Evolutionary conservation across 179 eudicot genomes (phyloP).

Genomic region (Sideroxylon spinosum): DNA sequence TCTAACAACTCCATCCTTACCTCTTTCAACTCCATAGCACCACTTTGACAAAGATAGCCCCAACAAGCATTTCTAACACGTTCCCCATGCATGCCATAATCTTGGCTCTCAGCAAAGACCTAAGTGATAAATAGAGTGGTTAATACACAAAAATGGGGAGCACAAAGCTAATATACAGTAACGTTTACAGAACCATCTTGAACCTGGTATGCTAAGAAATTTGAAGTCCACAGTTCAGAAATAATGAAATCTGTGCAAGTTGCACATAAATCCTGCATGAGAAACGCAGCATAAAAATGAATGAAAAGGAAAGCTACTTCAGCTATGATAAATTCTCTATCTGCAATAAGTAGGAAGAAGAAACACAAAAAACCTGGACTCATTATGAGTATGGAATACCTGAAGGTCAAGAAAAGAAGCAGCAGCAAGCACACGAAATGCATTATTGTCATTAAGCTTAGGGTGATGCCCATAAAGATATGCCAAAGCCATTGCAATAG

Average conservation of each 20-base stretch:
- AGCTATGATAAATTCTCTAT: background rate
- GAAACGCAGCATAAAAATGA: background rate
- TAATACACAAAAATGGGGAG: slow-evolving; percentile 16
- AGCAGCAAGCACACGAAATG: slow-evolving; percentile 96
- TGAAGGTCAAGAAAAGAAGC: slow-evolving; percentile 99
- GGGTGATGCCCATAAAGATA: slow-evolving; percentile 96
- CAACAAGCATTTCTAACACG: slow-evolving; percentile 98
- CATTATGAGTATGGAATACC: slow-evolving; percentile 37
- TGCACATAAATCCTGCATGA: slow-evolving; percentile 86
- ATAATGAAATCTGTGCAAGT: slow-evolving; percentile 95
- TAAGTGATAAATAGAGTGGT: slow-evolving; percentile 23
- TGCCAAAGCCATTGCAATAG: slow-evolving; percentile 78
- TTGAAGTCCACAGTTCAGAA: slow-evolving; percentile 93
- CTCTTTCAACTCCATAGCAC: slow-evolving; percentile 92
- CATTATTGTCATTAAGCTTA: slow-evolving; percentile 83
- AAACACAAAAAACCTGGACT: background rate
- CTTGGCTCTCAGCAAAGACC: slow-evolving; percentile 96
- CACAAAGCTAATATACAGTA: slow-evolving; percentile 13
- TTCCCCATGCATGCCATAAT: slow-evolving; percentile 90
- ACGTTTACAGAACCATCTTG: slow-evolving; percentile 7
- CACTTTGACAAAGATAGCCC: slow-evolving; percentile 99
- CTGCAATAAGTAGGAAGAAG: background rate
- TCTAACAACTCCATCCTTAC: slow-evolving; percentile 27
- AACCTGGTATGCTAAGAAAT: slow-evolving; percentile 94
- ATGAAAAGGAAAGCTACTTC: background rate